These are phyloP conservation scores for Hypoxylon sp. DNA, from an alignment of 2,329 filamentous ascomycete genomes.

Conservation along the genomic window DNA sequence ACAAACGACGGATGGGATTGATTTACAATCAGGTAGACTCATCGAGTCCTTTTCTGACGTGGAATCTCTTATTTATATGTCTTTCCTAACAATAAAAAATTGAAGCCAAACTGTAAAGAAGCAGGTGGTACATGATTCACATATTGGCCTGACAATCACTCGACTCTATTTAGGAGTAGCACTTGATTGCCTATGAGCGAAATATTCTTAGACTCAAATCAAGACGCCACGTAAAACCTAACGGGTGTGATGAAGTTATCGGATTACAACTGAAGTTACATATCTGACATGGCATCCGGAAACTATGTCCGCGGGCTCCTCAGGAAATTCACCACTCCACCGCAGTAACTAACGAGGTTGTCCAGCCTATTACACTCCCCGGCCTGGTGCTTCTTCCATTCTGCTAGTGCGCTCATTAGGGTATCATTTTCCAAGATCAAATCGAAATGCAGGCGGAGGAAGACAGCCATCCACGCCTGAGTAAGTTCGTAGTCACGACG, in stretches of 20 bases:
- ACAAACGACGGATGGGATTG: background rate
- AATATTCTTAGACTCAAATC: background rate
- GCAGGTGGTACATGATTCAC: background rate
- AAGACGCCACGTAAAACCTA: slow-evolving; percentile 6
- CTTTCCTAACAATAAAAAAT: background rate
- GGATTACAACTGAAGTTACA: slow-evolving; percentile 11
- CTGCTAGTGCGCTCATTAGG: slow-evolving; percentile 71
- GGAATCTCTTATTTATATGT: background rate
- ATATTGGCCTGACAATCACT: background rate
- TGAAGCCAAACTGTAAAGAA: background rate
- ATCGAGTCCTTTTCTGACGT: background rate
- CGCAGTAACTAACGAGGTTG: slow-evolving; percentile 86
- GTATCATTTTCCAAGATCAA: slow-evolving; percentile 65
- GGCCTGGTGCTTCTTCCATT: slow-evolving; percentile 82
- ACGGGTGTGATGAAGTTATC: background rate
- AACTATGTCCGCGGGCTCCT: slow-evolving; percentile 70
- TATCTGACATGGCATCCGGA: slow-evolving; percentile 15
- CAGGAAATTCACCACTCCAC: slow-evolving; percentile 87
- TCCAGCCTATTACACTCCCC: slow-evolving; percentile 79
- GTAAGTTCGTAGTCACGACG: slow-evolving; percentile 92
- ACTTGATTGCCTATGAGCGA: slow-evolving; percentile 6
- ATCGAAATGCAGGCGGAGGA: slow-evolving; percentile 82
- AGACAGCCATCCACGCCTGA: slow-evolving; percentile 98
- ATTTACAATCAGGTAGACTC: background rate
- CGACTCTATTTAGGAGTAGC: background rate